These are phyloP conservation scores for Stevia rebaudiana DNA, from an alignment of 140 eudicot species.

Conservation along the genomic window DNA sequence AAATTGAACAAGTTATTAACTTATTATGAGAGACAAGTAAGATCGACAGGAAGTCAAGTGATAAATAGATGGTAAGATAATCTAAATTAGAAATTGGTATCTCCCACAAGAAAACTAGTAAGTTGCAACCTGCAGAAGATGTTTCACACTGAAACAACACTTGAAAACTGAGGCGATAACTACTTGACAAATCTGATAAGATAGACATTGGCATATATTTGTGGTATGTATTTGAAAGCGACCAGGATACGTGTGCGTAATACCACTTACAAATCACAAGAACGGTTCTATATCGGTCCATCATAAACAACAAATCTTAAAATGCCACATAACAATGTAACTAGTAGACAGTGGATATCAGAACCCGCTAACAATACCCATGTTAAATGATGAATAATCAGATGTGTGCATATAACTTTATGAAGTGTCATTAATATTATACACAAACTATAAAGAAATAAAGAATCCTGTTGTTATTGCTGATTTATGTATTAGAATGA, in stretches of 20 bases:
- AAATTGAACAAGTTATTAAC: background rate
- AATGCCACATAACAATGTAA: background rate
- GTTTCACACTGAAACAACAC: background rate
- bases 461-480: background rate
- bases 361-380: background rate
- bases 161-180: background rate
- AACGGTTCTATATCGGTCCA: background rate
- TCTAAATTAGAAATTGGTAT: background rate
- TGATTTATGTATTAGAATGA: background rate
- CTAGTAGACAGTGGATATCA: background rate
- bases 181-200: conserved; percentile 3
- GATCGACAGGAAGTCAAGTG: background rate
- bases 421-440: background rate
- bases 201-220: too few species aligned
- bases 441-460: background rate
- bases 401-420: background rate
- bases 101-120: background rate
- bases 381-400: background rate
- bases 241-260: background rate
- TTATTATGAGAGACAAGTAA: background rate
- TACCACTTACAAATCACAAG: background rate
- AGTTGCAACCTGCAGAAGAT: background rate
- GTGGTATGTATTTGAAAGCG: too few species aligned
- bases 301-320: background rate
- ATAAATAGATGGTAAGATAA: background rate